phyloP scores from a whole-genome alignment of 2,329 filamentous ascomycete genomes.

The Neopestalotiopsis rosae region DNA sequence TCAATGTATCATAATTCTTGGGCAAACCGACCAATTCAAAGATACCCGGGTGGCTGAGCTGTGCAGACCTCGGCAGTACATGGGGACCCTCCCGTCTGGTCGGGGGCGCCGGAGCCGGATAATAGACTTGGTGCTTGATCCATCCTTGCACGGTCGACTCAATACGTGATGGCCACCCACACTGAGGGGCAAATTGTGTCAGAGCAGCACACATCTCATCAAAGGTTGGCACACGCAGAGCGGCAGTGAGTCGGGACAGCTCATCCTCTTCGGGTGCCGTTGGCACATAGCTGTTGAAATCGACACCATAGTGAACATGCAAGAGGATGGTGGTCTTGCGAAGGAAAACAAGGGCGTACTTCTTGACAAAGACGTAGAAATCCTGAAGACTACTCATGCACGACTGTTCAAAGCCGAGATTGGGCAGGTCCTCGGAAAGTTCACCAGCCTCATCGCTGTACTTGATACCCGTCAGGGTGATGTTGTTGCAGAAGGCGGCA shows the following conservation, averaged over 20 bases:
- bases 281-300: conserved; percentile 76
- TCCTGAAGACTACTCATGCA: conserved; percentile 58
- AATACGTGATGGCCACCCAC: conserved; percentile 56
- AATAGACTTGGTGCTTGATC: conserved; percentile 68
- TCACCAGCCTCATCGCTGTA: conserved; percentile 43
- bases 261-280: conserved; percentile 73
- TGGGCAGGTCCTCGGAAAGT: conserved; percentile 38
- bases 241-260: conserved; percentile 78
- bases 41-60: conserved; percentile 82
- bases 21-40: conserved; percentile 93
- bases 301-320: conserved; percentile 86
- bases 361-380: conserved; percentile 69
- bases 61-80: conserved; percentile 45
- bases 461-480: conserved; percentile 52
- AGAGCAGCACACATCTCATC: conserved; percentile 76
- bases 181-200: conserved; percentile 48
- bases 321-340: conserved; percentile 85
- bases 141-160: conserved; percentile 66
- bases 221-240: conserved; percentile 77
- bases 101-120: conserved; percentile 28
- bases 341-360: conserved; percentile 88
- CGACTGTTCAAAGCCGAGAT: conserved; percentile 60
- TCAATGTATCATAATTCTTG: conserved; percentile 88
- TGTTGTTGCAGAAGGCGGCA: conserved; percentile 57
- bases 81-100: conserved; percentile 19